Evolutionary conservation across 305 asterid genomes (phyloP).

Genomic region (Fraxinus baroniana): DNA sequence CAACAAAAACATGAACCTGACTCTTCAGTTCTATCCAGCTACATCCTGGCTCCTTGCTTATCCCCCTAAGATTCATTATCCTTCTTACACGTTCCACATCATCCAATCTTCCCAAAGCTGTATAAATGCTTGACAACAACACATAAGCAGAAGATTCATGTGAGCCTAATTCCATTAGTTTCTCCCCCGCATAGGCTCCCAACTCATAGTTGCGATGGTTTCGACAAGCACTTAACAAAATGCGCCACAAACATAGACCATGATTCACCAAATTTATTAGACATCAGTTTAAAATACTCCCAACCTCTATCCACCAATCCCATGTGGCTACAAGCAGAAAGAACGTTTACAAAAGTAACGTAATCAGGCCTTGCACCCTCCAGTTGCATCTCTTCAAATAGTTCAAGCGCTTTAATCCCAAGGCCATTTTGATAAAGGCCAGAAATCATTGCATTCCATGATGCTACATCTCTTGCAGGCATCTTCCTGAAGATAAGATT

Average conservation of each 20-base stretch:
- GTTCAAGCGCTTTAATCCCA: conserved; percentile 69
- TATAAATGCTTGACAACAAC: conserved; percentile 74
- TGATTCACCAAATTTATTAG: conserved; percentile 56
- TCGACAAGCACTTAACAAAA: conserved; percentile 68
- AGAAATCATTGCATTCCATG: conserved; percentile 93
- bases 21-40: conserved; percentile 92
- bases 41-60: conserved; percentile 87
- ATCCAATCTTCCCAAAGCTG: conserved; percentile 59
- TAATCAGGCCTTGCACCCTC: conserved; percentile 56
- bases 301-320: conserved; percentile 68
- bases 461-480: conserved; percentile 69
- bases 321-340: conserved; percentile 86
- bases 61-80: conserved; percentile 64
- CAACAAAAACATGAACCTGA: conserved; percentile 78
- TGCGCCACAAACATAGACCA: conserved; percentile 75
- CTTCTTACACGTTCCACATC: conserved; percentile 69
- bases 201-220: conserved; percentile 67
- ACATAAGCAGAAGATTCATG: conserved; percentile 83
- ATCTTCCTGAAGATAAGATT: conserved; percentile 53
- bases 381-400: conserved; percentile 64
- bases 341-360: conserved; percentile 68
- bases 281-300: conserved; percentile 59
- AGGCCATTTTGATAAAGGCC: conserved; percentile 75
- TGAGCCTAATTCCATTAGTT: conserved; percentile 70
- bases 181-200: conserved; percentile 90